Base-by-base conservation (phyloP, 2,329 filamentous ascomycete genomes). In the Alternaria postmessia region DNA sequence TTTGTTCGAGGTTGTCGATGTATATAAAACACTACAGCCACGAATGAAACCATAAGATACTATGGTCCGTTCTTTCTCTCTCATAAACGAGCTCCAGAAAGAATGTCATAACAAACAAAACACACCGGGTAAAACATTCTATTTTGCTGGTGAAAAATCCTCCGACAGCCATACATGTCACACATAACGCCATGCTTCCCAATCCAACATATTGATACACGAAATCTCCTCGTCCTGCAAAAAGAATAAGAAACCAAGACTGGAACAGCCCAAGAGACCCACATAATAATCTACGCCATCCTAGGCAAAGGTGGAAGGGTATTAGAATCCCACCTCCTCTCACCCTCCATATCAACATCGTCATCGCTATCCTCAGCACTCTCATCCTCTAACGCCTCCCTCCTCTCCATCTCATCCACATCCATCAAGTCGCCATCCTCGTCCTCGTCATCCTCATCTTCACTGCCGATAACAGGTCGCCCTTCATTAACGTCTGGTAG, bases 291-390 rank as follows among this genome's bases (percentile, higher is more conserved):
- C 12, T 34, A 49, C 7, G 32, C 52, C 64, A 57, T 66, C 58
- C 47, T 71, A 69, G 58, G 32, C 51, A 63, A 63, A 38, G 64
- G 53, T 14, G 59, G 74, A 66, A 51, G 69, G 66, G 22, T 72
- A 66, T 48, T 67, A 67, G 57, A 30, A 32, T 66, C 64, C 56
- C 63, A 66, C 34, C 48, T 54, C 7, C 51, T 44, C 44, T 49
- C 55, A n/a, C 51, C 53, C n/a, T 53, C 55, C 14, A 36, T 47
- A 16, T 57, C 54, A 11, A 53, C 54, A 38, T 57, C 52, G 24
- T 54, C 52, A 9, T 46, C 52, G 20, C 53, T 59, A 22, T 74
- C 74, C 16, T 71, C 72, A 18, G 78, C 78, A 24, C 51, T 53
- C 20, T 39, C 51, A 53, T 53, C 51, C 16, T 54, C 52, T 14